Conservation (phyloP, 202 grass and related monocot genomes). For the Tripidium arundinaceum region DNA sequence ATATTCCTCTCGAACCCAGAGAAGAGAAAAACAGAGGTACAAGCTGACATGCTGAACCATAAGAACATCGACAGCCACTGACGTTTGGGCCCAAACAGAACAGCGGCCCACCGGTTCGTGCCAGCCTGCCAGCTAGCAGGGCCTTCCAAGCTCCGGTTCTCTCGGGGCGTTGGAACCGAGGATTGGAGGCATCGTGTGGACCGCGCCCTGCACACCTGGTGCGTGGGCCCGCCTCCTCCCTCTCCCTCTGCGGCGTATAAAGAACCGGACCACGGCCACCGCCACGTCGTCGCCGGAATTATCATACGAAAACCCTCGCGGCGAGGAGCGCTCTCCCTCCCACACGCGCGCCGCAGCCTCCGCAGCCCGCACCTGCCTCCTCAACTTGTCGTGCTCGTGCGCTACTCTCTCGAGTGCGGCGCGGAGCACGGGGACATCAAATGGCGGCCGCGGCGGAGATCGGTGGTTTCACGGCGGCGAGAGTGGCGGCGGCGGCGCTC, state of each 20-base stretch:
- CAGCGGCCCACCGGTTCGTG: background rate
- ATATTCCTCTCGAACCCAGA: background rate
- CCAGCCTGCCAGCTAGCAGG: background rate
- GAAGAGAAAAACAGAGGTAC: too few relatives aligned
- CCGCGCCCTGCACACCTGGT: conserved; percentile 30
- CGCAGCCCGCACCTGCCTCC: conserved; percentile 18
- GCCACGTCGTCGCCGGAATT: conserved; percentile 12
- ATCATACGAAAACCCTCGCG: conserved; percentile 22
- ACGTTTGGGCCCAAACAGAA: background rate
- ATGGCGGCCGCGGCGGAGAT: conserved; percentile 69
- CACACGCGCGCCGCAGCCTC: conserved; percentile 27
- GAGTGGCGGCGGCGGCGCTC: conserved; percentile 17
- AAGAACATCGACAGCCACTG: background rate
- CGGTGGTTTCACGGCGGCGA: conserved; percentile 30
- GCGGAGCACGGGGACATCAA: conserved; percentile 6
- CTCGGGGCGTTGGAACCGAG: conserved; percentile 33
- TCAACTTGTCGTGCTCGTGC: background rate
- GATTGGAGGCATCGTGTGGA: conserved; percentile 28
- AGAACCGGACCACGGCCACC: conserved; percentile 32
- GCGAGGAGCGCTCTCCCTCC: background rate
- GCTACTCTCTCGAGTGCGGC: conserved; percentile 9
- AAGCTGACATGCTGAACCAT: background rate
- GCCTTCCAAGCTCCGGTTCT: background rate
- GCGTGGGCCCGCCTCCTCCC: conserved; percentile 10
- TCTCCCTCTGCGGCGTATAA: conserved; percentile 25